phyloP scores from a whole-genome alignment of 345 rosid genomes.

The Dimocarpus longan region DNA sequence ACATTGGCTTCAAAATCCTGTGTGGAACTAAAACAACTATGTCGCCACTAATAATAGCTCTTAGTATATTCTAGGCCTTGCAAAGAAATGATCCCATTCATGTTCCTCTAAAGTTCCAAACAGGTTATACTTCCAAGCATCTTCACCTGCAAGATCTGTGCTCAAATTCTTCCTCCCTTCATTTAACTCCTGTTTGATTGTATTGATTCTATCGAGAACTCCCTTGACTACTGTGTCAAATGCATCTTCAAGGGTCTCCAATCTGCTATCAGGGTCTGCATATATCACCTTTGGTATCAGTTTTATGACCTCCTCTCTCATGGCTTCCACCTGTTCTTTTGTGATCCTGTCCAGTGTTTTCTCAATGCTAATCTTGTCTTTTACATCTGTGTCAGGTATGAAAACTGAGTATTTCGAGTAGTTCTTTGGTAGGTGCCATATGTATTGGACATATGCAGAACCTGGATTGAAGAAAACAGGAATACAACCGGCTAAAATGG shows the following conservation, averaged over 20 bases:
- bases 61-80: slow-evolving; percentile 14
- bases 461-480: slow-evolving; percentile 94
- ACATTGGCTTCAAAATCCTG: too few relatives aligned
- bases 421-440: slow-evolving; percentile 81
- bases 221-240: slow-evolving; percentile 72
- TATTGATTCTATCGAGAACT: slow-evolving; percentile 57
- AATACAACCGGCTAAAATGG: slow-evolving; percentile 80
- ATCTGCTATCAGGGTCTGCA: slow-evolving; percentile 53
- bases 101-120: slow-evolving; percentile 48
- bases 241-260: slow-evolving; percentile 64
- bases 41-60: too few relatives aligned
- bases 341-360: slow-evolving; percentile 48
- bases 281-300: slow-evolving; percentile 65
- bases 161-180: slow-evolving; percentile 42
- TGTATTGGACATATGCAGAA: slow-evolving; percentile 75
- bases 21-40: too few relatives aligned
- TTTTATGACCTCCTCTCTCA: slow-evolving; percentile 65
- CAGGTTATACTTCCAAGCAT: slow-evolving; percentile 60
- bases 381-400: slow-evolving; percentile 53
- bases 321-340: slow-evolving; percentile 30
- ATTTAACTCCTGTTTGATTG: slow-evolving; percentile 35
- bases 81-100: slow-evolving; percentile 73
- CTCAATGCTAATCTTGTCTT: slow-evolving; percentile 55
- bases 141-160: slow-evolving; percentile 45
- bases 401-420: slow-evolving; percentile 58